phyloP scores from a whole-genome alignment of 2,329 filamentous ascomycete species.

The Aureobasidium sp. region DNA sequence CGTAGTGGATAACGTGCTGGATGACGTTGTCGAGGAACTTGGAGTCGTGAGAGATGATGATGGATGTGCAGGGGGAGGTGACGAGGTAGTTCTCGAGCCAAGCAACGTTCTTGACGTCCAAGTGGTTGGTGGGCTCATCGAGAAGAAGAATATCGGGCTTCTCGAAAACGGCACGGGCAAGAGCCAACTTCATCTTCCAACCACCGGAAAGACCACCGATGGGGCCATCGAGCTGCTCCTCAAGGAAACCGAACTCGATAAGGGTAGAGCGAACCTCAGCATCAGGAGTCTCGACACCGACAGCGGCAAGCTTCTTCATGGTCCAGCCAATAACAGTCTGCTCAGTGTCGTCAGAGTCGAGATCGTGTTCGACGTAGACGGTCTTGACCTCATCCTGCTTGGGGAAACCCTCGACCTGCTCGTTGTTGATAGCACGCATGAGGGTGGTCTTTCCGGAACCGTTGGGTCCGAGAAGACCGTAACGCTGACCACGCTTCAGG shows the following conservation, averaged over 20 bases:
- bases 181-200: conserved; percentile 99
- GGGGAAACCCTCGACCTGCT: conserved; percentile 99
- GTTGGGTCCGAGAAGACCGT: conserved; percentile 98
- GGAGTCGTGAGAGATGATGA: conserved; percentile 99
- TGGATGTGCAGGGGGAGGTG: conserved; percentile 94
- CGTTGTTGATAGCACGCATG: conserved; percentile 99
- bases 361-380: conserved; percentile 99
- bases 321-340: conserved; percentile 98
- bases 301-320: conserved; percentile 85
- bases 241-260: conserved; percentile 81
- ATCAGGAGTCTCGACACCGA: conserved; percentile 60
- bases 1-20: conserved; percentile 99
- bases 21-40: conserved; percentile 97
- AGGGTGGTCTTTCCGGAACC: conserved; percentile 99
- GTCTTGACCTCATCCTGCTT: conserved; percentile 99
- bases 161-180: conserved; percentile 98
- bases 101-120: conserved; percentile 99
- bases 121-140: conserved; percentile 98
- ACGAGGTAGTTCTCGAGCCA: conserved; percentile 98
- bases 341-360: conserved; percentile 94
- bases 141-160: conserved; percentile 93
- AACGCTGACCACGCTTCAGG: conserved; percentile 98
- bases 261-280: conserved; percentile 70
- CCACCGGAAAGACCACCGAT: conserved; percentile 96
- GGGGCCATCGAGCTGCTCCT: conserved; percentile 65